Evolutionary conservation across 2,329 filamentous ascomycete species (phyloP).

Genomic region (Pseudogymnoascus sp.): DNA sequence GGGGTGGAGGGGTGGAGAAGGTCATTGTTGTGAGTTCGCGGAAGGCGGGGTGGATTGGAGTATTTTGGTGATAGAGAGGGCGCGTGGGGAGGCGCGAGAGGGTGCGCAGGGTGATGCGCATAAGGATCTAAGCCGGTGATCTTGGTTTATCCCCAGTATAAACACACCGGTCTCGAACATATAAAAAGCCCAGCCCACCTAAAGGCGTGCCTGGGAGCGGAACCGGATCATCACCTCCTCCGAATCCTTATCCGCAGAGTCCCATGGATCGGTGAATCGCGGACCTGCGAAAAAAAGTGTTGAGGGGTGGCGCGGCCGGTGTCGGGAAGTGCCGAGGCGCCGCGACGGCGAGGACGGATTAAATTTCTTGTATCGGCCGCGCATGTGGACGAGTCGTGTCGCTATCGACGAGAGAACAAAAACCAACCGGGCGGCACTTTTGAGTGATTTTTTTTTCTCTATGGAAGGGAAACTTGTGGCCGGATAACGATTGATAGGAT

Average conservation of each 20-base stretch:
- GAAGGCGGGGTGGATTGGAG: background rate
- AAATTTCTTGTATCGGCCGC: slow-evolving; percentile 2
- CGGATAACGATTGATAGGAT: background rate
- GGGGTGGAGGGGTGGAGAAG: background rate
- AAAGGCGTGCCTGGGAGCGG: background rate
- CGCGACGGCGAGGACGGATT: background rate
- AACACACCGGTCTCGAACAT: background rate
- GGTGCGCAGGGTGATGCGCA: background rate
- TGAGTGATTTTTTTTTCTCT: background rate
- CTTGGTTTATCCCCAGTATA: background rate
- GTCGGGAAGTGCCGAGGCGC: background rate
- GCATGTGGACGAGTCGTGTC: background rate
- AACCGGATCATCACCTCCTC: background rate
- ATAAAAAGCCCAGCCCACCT: background rate
- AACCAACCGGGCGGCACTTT: background rate
- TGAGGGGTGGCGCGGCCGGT: background rate
- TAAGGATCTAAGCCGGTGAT: background rate
- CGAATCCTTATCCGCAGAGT: background rate
- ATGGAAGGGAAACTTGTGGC: background rate
- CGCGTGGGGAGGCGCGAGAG: background rate
- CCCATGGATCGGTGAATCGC: background rate
- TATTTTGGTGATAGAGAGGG: background rate
- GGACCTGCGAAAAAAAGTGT: background rate
- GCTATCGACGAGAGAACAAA: background rate
- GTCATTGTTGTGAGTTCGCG: background rate